Base-by-base conservation (phyloP, 345 rosid genomes). In the Pseudoturritis turrita region DNA sequence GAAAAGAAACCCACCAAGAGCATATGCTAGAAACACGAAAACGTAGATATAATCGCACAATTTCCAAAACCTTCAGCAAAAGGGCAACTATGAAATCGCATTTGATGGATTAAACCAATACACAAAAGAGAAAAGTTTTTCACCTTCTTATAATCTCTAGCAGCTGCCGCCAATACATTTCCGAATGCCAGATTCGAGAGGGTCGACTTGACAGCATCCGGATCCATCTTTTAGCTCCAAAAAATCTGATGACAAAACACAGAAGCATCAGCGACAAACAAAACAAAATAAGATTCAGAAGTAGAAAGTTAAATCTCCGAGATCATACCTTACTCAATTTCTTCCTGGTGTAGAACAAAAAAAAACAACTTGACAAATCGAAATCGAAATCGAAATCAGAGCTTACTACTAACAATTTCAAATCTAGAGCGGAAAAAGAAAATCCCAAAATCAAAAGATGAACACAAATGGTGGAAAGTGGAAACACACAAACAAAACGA, bases 81-180 rank as follows among this genome's bases (percentile, higher is more conserved):
- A 31, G 14, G 43, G 41, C 10, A 26, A 60, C 22, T 10, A 25
- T 0, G 46, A 55, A 53, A 33, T 58, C 25, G 45, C 35, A 40
- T 49, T 69, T 8, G 71, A 36, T 25, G 50, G 58, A 36, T 53
- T 21, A 51, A 33, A 51, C 23, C 57, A 51, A 66, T 14, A 51
- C 29, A 67, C 12, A 6, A 26, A 21, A 8, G n/a, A 13, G 1
- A 8, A 8, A 18, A 54, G 52, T 29, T 10, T 0, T 28, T 19
- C 14, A 85, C 98, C 96, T 94, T 89, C 61, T 87, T 83, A 64
- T 89, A 94, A 77, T 94, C 89, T 47, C 96, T 95, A 53, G 98
- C 98, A 45, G 97, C 99, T 17, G 97, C 99, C 2, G 96, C 99
- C 82, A 89, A 77, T 51, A 95, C 97, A 81, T 91, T 91, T 33